These are phyloP conservation scores for Fusarium sp. DNA, from an alignment of 2,329 filamentous ascomycete species.

Conservation along the genomic window DNA sequence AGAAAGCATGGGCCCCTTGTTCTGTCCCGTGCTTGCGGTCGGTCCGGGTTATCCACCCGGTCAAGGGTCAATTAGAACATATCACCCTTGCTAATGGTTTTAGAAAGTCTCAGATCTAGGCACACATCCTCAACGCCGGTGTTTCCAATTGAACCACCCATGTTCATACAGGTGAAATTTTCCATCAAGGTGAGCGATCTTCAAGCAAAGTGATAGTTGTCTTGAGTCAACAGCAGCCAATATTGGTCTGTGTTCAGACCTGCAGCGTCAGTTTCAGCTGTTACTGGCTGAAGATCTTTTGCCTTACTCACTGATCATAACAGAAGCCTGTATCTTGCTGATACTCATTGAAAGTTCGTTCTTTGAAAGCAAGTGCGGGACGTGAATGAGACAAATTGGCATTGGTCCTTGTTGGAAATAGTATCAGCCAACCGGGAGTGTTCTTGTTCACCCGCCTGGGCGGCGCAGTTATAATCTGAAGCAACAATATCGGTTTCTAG, in stretches of 20 bases:
- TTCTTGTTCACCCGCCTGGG: neutral
- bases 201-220: neutral
- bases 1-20: constrained; percentile 28
- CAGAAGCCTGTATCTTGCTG: neutral
- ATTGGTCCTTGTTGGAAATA: neutral
- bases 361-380: neutral
- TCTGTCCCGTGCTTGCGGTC: constrained; percentile 26
- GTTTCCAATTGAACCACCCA: constrained; percentile 35
- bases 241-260: neutral
- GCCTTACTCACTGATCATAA: neutral
- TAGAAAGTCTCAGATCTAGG: constrained; percentile 29
- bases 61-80: constrained; percentile 26
- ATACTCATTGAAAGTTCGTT: neutral
- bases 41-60: constrained; percentile 39
- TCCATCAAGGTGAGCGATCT: neutral
- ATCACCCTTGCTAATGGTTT: constrained; percentile 29
- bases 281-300: neutral
- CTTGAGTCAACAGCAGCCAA: neutral
- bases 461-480: neutral
- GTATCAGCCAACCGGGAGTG: neutral
- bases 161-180: neutral
- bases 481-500: neutral
- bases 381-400: neutral
- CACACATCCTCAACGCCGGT: constrained; percentile 33
- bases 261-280: constrained; percentile 6